These are phyloP conservation scores for Komagataella phaffii DNA, from an alignment of 805 yeast genomes.

Conservation along the genomic window DNA sequence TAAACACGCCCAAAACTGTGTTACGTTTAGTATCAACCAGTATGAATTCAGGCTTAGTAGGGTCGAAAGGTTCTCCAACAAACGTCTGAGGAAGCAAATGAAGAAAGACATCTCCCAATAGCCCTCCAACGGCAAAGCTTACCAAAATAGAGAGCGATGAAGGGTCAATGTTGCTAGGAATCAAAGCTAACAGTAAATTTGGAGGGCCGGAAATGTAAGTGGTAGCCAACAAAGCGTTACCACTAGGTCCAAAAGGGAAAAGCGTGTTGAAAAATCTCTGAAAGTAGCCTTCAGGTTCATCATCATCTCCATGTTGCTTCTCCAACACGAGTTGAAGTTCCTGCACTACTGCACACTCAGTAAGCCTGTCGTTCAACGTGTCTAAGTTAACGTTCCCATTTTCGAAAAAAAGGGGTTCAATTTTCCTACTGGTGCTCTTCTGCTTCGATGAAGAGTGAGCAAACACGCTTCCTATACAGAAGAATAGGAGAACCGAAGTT, in stretches of 20 bases:
- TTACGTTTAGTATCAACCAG: conserved; percentile 38
- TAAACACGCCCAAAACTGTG: conserved; percentile 34
- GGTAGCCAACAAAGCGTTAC: conserved; percentile 52
- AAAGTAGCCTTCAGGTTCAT: conserved; percentile 14
- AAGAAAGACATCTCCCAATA: conserved; percentile 61
- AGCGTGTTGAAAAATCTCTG: conserved; percentile 25
- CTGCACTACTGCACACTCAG: conserved; percentile 24
- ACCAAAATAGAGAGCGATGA: conserved; percentile 39
- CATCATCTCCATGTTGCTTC: conserved; percentile 1
- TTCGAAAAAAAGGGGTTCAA: conserved; percentile 14
- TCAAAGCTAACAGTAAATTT: conserved; percentile 35
- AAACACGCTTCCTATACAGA: neutral
- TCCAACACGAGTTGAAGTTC: conserved; percentile 17
- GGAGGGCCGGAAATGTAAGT: conserved; percentile 56
- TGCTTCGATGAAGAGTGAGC: neutral
- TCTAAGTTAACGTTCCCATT: conserved; percentile 31
- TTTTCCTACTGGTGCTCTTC: neutral
- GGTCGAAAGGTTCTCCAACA: conserved; percentile 32
- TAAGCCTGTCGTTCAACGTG: conserved; percentile 15
- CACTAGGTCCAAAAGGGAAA: conserved; percentile 43
- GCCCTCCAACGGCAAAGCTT: conserved; percentile 65
- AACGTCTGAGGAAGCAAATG: conserved; percentile 64
- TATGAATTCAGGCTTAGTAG: conserved; percentile 26
- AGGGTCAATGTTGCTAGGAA: conserved; percentile 44
- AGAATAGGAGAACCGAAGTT: neutral